Evolutionary conservation across 257 asterid species (phyloP), one percentile per base, ranked within the genome.

Genomic region (Forsythia suspensa): DNA sequence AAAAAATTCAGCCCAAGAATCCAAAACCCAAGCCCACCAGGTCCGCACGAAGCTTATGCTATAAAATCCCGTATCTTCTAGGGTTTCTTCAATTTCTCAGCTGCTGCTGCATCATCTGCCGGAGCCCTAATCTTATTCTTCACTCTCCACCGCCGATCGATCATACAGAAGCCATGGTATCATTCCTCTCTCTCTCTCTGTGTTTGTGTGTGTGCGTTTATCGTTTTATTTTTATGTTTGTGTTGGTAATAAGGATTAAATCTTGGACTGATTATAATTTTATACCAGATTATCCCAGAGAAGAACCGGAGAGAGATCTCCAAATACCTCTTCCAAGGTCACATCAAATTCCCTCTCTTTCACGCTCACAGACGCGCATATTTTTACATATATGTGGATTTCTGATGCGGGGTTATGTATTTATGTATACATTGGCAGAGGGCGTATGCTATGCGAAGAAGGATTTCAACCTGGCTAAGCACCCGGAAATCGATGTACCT

Each of bases 361-460:
- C 13, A 63, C 7, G 38, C 9, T 24, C 13, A 21, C 6, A 63
- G 2, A 3, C 18, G 39, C 70, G 15, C 11, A 74, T 6, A 38
- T 75, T 72, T 65, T 65, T 15, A 3, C 51, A 34, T 46, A 46
- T 38, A 2, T 68, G 38, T 4, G 13, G 71, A 18, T 69, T 8
- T 74, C 3, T 79, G 6, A 13, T 48, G 40, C 7, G 29, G 9
- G 70, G 18, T 4, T 1, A 41, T 59, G 3, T 24, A 20, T 6
- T 13, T 43, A 75, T 13, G 20, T 2, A 34, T 18, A 8, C 24
- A 13, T 69, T 74, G 70, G 36, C 76, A 93, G 98, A 95, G 96
- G 98, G 98, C 43, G 98, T 95, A 16, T 93, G 96, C 84, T 95
- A 69, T 24, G 98, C 98, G 2, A 91, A 92, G 92, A 95, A 95